These are phyloP conservation scores for Didymella sp. DNA, from an alignment of 2,329 filamentous ascomycete species.

Conservation along the genomic window DNA sequence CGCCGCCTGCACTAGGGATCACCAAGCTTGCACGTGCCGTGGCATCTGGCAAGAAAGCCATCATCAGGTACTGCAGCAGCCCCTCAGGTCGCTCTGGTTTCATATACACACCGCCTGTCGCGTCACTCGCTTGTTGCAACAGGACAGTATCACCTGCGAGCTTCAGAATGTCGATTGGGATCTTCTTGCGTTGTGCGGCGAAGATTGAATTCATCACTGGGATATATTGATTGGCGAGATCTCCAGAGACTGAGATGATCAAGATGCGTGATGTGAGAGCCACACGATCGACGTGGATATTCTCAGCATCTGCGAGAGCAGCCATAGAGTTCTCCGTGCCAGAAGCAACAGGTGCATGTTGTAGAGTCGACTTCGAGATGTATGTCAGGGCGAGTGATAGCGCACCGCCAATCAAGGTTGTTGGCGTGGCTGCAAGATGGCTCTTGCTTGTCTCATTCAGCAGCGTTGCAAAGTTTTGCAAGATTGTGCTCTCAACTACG, in stretches of 20 bases:
- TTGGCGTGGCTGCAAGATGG: conserved; percentile 72
- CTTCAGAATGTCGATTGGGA: conserved; percentile 91
- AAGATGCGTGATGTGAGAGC: conserved; percentile 82
- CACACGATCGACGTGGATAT: conserved; percentile 45
- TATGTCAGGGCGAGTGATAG: conserved; percentile 87
- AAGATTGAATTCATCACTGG: conserved; percentile 99
- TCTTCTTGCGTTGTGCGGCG: conserved; percentile 83
- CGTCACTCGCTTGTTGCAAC: conserved; percentile 86
- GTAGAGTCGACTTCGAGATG: conserved; percentile 81
- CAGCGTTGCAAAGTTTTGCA: conserved; percentile 75
- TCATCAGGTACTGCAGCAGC: conserved; percentile 91
- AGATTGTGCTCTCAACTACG: conserved; percentile 81
- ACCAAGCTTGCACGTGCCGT: conserved; percentile 70
- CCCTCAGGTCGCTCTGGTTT: conserved; percentile 62
- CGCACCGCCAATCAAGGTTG: conserved; percentile 88
- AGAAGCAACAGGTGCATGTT: conserved; percentile 47
- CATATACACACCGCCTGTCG: conserved; percentile 74
- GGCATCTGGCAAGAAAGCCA: conserved; percentile 82
- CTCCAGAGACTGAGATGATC: conserved; percentile 86
- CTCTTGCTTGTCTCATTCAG: conserved; percentile 69
- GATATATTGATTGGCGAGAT: conserved; percentile 89
- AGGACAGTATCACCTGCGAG: conserved; percentile 87
- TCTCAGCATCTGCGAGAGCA: conserved; percentile 51
- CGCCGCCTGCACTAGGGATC: conserved; percentile 79
- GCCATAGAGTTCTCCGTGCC: conserved; percentile 56